A percentile compares a stretch with the other conserved stretches of the same genome.
Conservation (phyloP, 257 asterid species). For the Dorcoceras hygrometricum region DNA sequence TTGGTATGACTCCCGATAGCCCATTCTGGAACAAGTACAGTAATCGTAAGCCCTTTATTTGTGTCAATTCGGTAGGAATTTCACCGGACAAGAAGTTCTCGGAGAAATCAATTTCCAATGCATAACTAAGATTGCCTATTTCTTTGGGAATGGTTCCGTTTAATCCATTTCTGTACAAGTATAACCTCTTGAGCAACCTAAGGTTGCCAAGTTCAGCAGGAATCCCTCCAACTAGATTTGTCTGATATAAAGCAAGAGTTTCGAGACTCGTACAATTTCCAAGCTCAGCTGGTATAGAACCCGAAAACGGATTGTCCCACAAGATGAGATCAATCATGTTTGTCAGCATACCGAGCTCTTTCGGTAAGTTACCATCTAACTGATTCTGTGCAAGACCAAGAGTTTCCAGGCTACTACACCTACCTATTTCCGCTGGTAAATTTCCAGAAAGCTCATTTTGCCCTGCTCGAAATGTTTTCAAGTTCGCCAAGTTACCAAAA, state of each 20-base stretch:
- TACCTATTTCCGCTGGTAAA: conserved; percentile 64
- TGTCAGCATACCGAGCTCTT: conserved; percentile 73
- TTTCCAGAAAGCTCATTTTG: conserved; percentile 75
- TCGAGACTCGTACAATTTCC: conserved; percentile 64
- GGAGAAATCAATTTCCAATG: conserved; percentile 70
- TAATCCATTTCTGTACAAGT: conserved; percentile 67
- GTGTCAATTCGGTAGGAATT: conserved; percentile 62
- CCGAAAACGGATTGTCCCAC: conserved; percentile 75
- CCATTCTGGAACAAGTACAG: conserved; percentile 69
- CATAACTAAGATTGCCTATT: conserved; percentile 67
- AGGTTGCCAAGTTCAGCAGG: conserved; percentile 67
- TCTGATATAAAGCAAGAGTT: conserved; percentile 71
- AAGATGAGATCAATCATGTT: conserved; percentile 53
- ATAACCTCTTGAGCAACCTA: conserved; percentile 37
- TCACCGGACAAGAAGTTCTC: conserved; percentile 73
- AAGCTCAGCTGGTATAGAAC: conserved; percentile 68
- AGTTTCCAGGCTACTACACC: conserved; percentile 44
- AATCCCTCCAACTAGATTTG: conserved; percentile 66
- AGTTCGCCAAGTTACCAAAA: conserved; percentile 54
- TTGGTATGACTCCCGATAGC: conserved; percentile 74
- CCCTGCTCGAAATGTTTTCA: conserved; percentile 70
- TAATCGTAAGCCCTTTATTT: conserved; percentile 42
- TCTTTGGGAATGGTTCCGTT: conserved; percentile 82
- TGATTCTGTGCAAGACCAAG: conserved; percentile 88
- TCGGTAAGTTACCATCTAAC: conserved; percentile 61